Percentiles rank a stretch among this genome's conserved stretches.
phyloP scores from a whole-genome alignment of 1,284 basidiomycete species.

The Sporisorium exsertum region DNA sequence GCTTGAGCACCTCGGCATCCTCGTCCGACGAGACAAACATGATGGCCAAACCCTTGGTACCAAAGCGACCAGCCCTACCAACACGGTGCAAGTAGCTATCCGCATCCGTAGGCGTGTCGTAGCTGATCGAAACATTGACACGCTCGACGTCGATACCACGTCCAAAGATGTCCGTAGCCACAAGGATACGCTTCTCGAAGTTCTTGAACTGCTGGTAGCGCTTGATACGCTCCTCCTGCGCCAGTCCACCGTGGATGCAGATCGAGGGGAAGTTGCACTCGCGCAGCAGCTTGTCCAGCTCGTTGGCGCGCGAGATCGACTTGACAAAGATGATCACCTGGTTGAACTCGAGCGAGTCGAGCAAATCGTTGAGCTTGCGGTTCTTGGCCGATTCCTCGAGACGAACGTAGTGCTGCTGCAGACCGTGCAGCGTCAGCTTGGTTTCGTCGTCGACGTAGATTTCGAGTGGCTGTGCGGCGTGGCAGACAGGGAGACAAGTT shows the following conservation, averaged over 20 bases:
- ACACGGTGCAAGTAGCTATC: slow-evolving; percentile 99
- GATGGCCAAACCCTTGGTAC: slow-evolving; percentile 99
- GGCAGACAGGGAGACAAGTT: no score
- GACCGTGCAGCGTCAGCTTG: slow-evolving; percentile 95
- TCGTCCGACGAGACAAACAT: slow-evolving; percentile 92
- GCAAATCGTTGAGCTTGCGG: slow-evolving; percentile 94
- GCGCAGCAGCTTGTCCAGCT: slow-evolving; percentile 93
- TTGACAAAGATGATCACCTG: slow-evolving; percentile 99
- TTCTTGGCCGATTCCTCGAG: slow-evolving; percentile 92
- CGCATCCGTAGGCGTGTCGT: slow-evolving; percentile 92
- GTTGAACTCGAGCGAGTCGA: slow-evolving; percentile 98
- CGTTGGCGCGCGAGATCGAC: slow-evolving; percentile 94
- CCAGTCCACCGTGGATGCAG: slow-evolving; percentile 92
- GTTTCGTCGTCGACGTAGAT: slow-evolving; percentile 99
- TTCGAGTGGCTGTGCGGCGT: slow-evolving; percentile 89
- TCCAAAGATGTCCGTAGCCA: slow-evolving; percentile 69
- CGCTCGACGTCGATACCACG: slow-evolving; percentile 69
- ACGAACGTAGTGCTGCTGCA: slow-evolving; percentile 95
- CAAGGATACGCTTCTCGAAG: slow-evolving; percentile 90
- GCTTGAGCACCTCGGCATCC: slow-evolving; percentile 91
- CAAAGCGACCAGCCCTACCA: slow-evolving; percentile 98
- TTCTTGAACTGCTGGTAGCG: slow-evolving; percentile 99
- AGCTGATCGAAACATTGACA: slow-evolving; percentile 68
- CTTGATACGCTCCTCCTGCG: slow-evolving; percentile 94
- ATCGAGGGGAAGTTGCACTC: slow-evolving; percentile 99